These are phyloP conservation scores for Ceriops tagal DNA, from an alignment of 345 rosid genomes.

Conservation along the genomic window DNA sequence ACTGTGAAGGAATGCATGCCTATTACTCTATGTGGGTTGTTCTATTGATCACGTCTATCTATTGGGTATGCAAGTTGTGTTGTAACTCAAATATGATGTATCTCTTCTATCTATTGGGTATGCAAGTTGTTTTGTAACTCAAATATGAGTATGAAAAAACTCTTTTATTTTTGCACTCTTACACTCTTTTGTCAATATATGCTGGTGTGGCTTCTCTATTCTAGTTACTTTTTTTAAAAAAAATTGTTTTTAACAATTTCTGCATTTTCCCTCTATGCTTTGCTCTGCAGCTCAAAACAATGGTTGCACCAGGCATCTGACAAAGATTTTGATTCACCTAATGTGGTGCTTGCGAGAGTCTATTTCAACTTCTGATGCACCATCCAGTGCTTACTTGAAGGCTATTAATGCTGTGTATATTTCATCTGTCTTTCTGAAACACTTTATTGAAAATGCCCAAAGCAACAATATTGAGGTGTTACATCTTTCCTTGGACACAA, in stretches of 20 bases:
- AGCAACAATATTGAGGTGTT: conserved; percentile 49
- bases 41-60: too few species aligned
- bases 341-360: conserved; percentile 78
- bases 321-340: conserved; percentile 80
- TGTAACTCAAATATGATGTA: too few species aligned
- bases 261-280: not conserved
- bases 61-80: too few species aligned
- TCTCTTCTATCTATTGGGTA: too few species aligned
- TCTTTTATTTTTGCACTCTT: not conserved
- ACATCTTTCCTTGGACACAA: conserved; percentile 59
- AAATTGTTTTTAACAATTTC: not conserved
- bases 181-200: not conserved
- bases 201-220: not conserved
- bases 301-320: conserved; percentile 72
- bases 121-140: too few species aligned
- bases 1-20: too few species aligned
- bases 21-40: too few species aligned
- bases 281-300: conserved; percentile 66
- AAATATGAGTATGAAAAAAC: too few species aligned
- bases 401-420: conserved; percentile 73
- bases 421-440: conserved; percentile 76
- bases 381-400: conserved; percentile 44
- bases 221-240: not conserved
- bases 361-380: conserved; percentile 42
- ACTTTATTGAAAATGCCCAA: conserved; percentile 61